These are phyloP conservation scores for Acanthamoeba royreba DNA, from an alignment of 208 protist species.

Conservation along the genomic window DNA sequence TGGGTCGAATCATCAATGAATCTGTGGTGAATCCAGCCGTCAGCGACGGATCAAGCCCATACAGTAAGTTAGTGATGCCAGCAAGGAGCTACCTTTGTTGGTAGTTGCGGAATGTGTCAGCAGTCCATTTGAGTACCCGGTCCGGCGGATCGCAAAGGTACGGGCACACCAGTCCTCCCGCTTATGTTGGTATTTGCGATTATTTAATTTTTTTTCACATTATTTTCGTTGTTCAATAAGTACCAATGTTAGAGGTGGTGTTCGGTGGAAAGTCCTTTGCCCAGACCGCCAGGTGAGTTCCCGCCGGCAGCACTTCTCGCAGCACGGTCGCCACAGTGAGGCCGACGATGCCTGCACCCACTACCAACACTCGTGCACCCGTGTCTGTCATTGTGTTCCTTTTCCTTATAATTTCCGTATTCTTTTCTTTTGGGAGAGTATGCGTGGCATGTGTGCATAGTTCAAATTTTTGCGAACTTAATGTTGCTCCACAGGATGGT, in stretches of 20 bases:
- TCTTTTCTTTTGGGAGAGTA: too few species aligned
- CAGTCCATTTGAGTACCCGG: not conserved
- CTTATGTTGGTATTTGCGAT: not conserved
- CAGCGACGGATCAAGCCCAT: not conserved
- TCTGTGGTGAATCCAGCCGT: not conserved
- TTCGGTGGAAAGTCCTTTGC: not conserved
- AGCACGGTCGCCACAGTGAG: not conserved
- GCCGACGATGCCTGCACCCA: not conserved
- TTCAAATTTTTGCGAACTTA: too few species aligned
- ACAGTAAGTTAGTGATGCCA: not conserved
- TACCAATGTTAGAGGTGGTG: not conserved
- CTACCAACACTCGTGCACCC: not conserved
- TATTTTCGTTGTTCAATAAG: not conserved
- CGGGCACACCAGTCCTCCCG: not conserved
- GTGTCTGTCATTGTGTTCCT: too few species aligned
- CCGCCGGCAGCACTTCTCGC: not conserved
- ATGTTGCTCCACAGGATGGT: too few species aligned
- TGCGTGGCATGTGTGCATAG: too few species aligned
- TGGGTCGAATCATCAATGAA: not conserved
- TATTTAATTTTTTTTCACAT: not conserved
- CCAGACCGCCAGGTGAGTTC: not conserved
- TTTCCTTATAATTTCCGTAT: too few species aligned
- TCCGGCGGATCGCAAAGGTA: not conserved
- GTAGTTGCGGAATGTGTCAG: not conserved
- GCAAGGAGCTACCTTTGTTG: not conserved